These are phyloP conservation scores for Chytriomyces hyalinus DNA, from an alignment of 192 early-diverging fungal species.

Conservation along the genomic window DNA sequence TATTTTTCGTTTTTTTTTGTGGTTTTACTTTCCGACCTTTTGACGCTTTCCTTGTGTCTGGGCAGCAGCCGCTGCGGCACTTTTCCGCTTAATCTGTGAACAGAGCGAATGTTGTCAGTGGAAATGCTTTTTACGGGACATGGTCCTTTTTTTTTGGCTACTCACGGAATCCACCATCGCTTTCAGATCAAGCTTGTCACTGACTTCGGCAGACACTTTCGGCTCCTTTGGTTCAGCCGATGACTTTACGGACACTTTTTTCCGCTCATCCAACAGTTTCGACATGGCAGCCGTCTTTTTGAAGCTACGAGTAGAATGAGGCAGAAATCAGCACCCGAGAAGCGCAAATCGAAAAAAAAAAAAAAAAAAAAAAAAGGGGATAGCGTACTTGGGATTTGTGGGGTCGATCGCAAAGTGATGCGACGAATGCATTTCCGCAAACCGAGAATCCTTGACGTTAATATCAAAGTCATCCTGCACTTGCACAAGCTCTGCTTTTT, in stretches of 20 bases:
- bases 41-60: constrained; percentile 39
- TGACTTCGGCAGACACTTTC: background rate
- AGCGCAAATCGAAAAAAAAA: background rate
- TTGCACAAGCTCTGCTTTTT: constrained; percentile 45
- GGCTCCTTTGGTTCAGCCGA: background rate
- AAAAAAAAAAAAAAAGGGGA: constrained; percentile 13
- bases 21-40: constrained; percentile 31
- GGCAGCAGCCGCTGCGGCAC: constrained; percentile 15
- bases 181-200: constrained; percentile 46
- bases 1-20: background rate
- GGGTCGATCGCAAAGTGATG: constrained; percentile 95
- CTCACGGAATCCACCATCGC: constrained; percentile 62
- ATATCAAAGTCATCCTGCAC: constrained; percentile 86
- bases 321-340: background rate
- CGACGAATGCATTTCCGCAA: constrained; percentile 75
- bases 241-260: constrained; percentile 19
- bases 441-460: constrained; percentile 84
- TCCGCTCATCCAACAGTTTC: constrained; percentile 63
- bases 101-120: background rate
- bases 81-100: constrained; percentile 44
- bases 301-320: constrained; percentile 52
- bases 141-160: background rate
- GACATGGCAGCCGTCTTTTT: constrained; percentile 84
- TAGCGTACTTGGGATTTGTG: constrained; percentile 80
- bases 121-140: background rate